A percentile compares a stretch with the other conserved stretches of the same genome.
These are phyloP conservation scores for Hypoxylon sp. DNA, from an alignment of 2,329 filamentous ascomycete genomes.

Conservation along the genomic window DNA sequence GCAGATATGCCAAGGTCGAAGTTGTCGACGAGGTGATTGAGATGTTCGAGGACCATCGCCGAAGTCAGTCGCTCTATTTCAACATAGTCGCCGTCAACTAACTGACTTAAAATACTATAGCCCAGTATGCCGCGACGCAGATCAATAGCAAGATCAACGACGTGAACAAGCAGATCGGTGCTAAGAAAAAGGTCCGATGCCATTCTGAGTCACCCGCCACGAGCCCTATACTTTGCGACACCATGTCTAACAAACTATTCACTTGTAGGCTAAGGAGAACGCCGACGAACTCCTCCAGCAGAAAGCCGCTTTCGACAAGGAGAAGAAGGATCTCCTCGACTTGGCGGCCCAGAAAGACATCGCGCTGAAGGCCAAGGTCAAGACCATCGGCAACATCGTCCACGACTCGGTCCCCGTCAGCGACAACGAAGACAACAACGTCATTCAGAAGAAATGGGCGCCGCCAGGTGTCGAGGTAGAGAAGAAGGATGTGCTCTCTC, in stretches of 20 bases:
- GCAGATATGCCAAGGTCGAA: conserved; percentile 80
- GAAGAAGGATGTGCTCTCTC: conserved; percentile 82
- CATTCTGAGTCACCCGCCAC: conserved; percentile 31
- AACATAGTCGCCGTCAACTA: conserved; percentile 9
- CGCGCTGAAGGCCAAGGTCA: conserved; percentile 78
- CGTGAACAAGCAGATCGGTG: conserved; percentile 86
- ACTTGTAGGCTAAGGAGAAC: conserved; percentile 78
- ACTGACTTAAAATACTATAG: conserved; percentile 48
- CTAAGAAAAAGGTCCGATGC: conserved; percentile 80
- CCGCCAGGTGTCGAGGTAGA: conserved; percentile 77
- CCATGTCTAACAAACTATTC: conserved; percentile 2
- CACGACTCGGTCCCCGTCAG: conserved; percentile 69
- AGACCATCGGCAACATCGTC: conserved; percentile 88
- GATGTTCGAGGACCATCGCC: conserved; percentile 84
- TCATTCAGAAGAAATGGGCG: conserved; percentile 77
- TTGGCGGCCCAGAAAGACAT: conserved; percentile 77
- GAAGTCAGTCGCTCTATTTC: conserved; percentile 58
- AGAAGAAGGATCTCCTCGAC: conserved; percentile 82
- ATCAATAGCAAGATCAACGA: conserved; percentile 86
- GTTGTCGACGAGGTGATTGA: conserved; percentile 90
- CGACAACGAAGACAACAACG: conserved; percentile 75
- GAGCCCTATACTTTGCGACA: neutral
- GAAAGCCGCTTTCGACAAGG: conserved; percentile 78
- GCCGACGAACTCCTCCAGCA: conserved; percentile 80
- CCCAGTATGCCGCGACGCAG: conserved; percentile 80